Evolutionary conservation across 306 rosid genomes (phyloP), one percentile per base, ranked within the genome.

Genomic region (Prunus dulcis): DNA sequence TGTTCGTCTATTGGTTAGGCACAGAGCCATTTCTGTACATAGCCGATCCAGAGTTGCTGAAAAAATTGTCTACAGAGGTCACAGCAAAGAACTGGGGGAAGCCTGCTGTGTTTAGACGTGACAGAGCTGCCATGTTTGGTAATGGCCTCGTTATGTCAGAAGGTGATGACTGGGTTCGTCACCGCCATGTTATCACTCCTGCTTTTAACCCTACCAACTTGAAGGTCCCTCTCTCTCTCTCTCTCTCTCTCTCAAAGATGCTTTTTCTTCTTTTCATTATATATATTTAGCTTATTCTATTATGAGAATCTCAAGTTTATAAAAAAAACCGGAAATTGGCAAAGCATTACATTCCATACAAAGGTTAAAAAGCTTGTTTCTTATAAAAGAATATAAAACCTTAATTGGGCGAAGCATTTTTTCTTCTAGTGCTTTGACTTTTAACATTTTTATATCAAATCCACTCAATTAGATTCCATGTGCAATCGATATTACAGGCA

Each of bases 1-100:
- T 85, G 51, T 93, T 87, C 27, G 64, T 93, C 17, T 93, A 93
- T 60, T 93, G 96, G 97, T 76, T 93, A 18, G 97, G 97, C 13
- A 87, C 96, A 56, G 93, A 93, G 80, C 97, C 97, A 8, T 93
- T 93, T 76, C 49, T 93, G 55, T 93, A 90, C 60, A 76, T 93
- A 49, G 93, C 92, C 17, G 93, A 93, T 3, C 88, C 97, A 12
- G 91, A 82, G 34, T 86, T 93, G 57, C 70, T 93, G 64, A 90
- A 86, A 73, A 87, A 88, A 66, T 76, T 93, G 87, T 90, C 96
- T 2, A 66, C 72, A 4, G 88, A 75, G 74, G 93, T 93, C 2
- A 12, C 85, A 69, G 96, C 87, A 0, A 90, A 87, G 82, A 73
- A 81, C 22, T 93, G 97, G 97, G 97, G 97, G 46, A 92, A 92